Evolutionary conservation across 805 yeast species (phyloP).

Genomic region (Candida succiphila): DNA sequence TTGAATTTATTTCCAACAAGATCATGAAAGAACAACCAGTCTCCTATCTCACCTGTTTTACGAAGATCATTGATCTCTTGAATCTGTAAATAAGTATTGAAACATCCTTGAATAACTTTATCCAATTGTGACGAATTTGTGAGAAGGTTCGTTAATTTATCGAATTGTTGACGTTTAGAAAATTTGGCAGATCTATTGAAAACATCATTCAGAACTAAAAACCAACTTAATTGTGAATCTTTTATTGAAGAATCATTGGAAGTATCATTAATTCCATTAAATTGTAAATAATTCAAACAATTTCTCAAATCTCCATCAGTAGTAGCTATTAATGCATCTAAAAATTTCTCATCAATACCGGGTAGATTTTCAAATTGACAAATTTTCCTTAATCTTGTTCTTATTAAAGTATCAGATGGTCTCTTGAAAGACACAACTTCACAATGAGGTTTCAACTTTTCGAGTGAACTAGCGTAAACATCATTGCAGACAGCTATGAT

Average conservation of each 20-base stretch:
- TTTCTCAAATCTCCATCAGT: constrained; percentile 82
- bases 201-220: constrained; percentile 45
- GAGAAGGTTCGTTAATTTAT: constrained; percentile 33
- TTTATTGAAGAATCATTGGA: constrained; percentile 27
- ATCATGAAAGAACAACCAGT: constrained; percentile 74
- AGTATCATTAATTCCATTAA: constrained; percentile 24
- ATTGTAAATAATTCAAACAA: constrained; percentile 77
- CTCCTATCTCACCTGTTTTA: constrained; percentile 54
- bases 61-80: constrained; percentile 47
- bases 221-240: constrained; percentile 64
- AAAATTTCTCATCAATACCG: constrained; percentile 32
- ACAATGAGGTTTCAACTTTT: constrained; percentile 60
- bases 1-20: constrained; percentile 31
- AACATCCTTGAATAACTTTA: constrained; percentile 63
- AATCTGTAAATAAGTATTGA: constrained; percentile 50
- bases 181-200: constrained; percentile 42
- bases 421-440: constrained; percentile 62
- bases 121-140: constrained; percentile 43
- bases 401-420: constrained; percentile 38
- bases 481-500: constrained; percentile 91
- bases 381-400: constrained; percentile 37
- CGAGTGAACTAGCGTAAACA: constrained; percentile 64
- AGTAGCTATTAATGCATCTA: constrained; percentile 57
- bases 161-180: constrained; percentile 38
- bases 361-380: constrained; percentile 44